Percentiles rank a stretch among this genome's conserved stretches.
Evolutionary conservation across 2,329 filamentous ascomycete genomes (phyloP).

Genomic region (Pestalotiopsis sp.): DNA sequence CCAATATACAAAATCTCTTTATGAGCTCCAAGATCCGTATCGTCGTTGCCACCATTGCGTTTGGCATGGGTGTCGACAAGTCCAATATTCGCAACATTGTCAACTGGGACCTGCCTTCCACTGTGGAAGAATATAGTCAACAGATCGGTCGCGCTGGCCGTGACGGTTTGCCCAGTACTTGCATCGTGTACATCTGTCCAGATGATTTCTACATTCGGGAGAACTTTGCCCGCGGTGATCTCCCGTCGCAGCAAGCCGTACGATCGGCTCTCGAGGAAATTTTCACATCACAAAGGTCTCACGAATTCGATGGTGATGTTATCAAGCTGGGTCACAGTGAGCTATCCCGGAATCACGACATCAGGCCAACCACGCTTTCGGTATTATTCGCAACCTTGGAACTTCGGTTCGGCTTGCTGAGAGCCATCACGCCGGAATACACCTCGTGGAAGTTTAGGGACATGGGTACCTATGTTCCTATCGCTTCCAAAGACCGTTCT

Average conservation of each 20-base stretch:
- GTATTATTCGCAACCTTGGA: slow-evolving; percentile 64
- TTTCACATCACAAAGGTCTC: slow-evolving; percentile 39
- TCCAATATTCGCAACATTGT: slow-evolving; percentile 55
- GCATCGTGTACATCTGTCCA: slow-evolving; percentile 58
- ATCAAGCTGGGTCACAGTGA: slow-evolving; percentile 48
- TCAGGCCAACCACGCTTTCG: slow-evolving; percentile 48
- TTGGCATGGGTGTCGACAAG: slow-evolving; percentile 64
- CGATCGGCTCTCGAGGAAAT: slow-evolving; percentile 50
- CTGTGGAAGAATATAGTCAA: slow-evolving; percentile 59
- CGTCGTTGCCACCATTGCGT: slow-evolving; percentile 58
- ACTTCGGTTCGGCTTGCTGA: slow-evolving; percentile 56
- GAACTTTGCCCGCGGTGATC: slow-evolving; percentile 60
- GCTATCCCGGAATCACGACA: slow-evolving; percentile 54
- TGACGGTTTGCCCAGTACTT: slow-evolving; percentile 54
- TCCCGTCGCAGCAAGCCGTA: slow-evolving; percentile 55
- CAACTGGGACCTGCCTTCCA: slow-evolving; percentile 53
- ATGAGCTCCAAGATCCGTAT: slow-evolving; percentile 47
- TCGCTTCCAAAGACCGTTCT: slow-evolving; percentile 37
- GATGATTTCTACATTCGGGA: slow-evolving; percentile 61
- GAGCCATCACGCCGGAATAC: slow-evolving; percentile 60
- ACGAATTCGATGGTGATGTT: slow-evolving; percentile 38
- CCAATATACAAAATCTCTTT: slow-evolving; percentile 51
- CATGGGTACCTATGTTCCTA: slow-evolving; percentile 30
- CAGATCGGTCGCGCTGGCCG: slow-evolving; percentile 58
- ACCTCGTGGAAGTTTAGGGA: slow-evolving; percentile 53